Evolutionary conservation across 2,329 filamentous ascomycete species (phyloP), one percentile per base, ranked within the genome.

Genomic region (Exophiala oligosperma): DNA sequence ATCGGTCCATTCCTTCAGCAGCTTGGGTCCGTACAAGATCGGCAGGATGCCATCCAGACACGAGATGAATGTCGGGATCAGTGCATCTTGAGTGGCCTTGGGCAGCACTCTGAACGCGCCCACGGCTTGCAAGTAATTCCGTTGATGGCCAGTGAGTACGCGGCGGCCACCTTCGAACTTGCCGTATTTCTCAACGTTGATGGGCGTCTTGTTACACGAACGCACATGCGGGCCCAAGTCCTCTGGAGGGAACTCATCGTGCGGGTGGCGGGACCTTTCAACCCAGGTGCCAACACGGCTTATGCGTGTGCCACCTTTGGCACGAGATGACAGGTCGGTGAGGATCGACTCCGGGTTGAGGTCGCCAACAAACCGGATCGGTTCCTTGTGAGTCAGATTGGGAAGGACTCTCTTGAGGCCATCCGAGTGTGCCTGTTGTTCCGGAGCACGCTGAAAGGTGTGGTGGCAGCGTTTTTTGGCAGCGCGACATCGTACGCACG

Each of bases 291-390:
- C 66, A 12, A 68, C 59, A 11, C 65, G 53, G 38, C 63, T 67
- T 52, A 65, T 61, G 14, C 65, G 61, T 26, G 55, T 54, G 2
- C 28, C 44, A 29, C 60, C 64, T 29, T 65, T 56, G 4, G 52
- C 49, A 17, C 62, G 49, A 11, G 60, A 56, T n/a, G 63, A 62
- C 24, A 65, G 49, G 29, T 66, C 64, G 21, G 63, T 72, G 17
- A 76, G 72, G 5, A 74, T 65, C 32, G 74, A 71, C 64, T 76
- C 74, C 5, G 74, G 74, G 52, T 75, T 76, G 1, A 74, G 65
- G 52, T 76, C 72, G 29, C 74, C 73, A 23, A 76, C 73, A 49
- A 76, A 76, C 17, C 72, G 69, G 12, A 66, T 60, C 12, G 62
- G 64, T 51, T 66, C 64, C 52, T 66, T 67, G 52, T 66, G 65